phyloP scores from a whole-genome alignment of 768 basidiomycete species.

The Russula griseocarnosa region DNA sequence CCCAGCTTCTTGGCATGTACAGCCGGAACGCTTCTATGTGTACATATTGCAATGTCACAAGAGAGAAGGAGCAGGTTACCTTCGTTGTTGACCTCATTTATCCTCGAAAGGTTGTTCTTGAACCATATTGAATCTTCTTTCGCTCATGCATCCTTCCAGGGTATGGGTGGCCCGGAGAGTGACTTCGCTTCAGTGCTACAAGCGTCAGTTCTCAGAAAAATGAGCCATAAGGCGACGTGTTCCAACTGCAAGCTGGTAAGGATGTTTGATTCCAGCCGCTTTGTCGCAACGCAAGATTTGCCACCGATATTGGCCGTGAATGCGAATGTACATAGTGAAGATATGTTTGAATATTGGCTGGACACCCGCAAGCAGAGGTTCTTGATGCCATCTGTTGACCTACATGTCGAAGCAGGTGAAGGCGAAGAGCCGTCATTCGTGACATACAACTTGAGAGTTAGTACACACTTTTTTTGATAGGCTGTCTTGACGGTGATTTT shows the following conservation, averaged over 20 bases:
- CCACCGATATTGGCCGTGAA: constrained; percentile 88
- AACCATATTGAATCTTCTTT: not conserved
- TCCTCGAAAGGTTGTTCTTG: constrained; percentile 64
- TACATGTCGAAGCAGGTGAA: constrained; percentile 59
- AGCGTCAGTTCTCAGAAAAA: constrained; percentile 73
- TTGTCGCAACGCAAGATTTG: constrained; percentile 57
- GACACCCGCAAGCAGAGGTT: constrained; percentile 59
- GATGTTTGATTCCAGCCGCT: constrained; percentile 65
- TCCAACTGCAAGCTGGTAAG: constrained; percentile 74
- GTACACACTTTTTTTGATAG: constrained; percentile 30
- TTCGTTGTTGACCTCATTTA: constrained; percentile 86
- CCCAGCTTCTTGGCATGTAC: constrained; percentile 80
- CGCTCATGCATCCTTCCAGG: constrained; percentile 32
- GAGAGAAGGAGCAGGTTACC: constrained; percentile 72
- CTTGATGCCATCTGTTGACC: constrained; percentile 51
- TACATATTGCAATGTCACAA: constrained; percentile 61
- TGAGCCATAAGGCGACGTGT: constrained; percentile 84
- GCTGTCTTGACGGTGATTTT: constrained; percentile 1
- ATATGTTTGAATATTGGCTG: constrained; percentile 70
- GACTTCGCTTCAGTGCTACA: constrained; percentile 69
- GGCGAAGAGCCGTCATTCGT: constrained; percentile 52
- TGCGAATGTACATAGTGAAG: constrained; percentile 73
- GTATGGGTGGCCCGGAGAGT: constrained; percentile 38
- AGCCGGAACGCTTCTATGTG: constrained; percentile 75
- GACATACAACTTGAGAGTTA: constrained; percentile 69